Conservation (phyloP, 345 rosid species). For the Combretum micranthum region DNA sequence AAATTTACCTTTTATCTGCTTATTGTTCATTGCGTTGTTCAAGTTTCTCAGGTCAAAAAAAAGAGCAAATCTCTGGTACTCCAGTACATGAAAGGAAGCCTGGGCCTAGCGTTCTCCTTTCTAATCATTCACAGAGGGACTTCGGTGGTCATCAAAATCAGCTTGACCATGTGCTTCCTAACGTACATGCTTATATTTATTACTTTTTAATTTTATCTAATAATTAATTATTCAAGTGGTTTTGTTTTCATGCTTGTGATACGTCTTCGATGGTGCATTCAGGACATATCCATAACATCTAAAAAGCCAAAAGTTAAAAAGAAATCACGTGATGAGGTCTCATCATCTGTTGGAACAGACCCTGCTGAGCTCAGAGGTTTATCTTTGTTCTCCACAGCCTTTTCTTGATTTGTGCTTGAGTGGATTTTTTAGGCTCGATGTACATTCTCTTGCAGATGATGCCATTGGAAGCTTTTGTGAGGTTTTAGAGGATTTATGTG, state of each 20-base stretch:
- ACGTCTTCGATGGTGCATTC: conserved; percentile 20
- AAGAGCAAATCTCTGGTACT: conserved; percentile 39
- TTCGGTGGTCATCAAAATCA: conserved; percentile 29
- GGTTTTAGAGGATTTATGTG: conserved; percentile 71
- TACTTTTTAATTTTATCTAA: too few species aligned
- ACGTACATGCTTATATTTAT: conserved; percentile 31
- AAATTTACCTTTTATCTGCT: conserved; percentile 25
- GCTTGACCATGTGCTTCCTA: conserved; percentile 22
- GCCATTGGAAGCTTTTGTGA: conserved; percentile 56
- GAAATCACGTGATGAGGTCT: conserved; percentile 38
- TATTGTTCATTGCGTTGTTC: conserved; percentile 54
- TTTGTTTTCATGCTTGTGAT: conserved; percentile 1
- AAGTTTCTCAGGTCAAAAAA: conserved; percentile 66
- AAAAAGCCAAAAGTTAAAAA: conserved; percentile 70
- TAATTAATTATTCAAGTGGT: too few species aligned
- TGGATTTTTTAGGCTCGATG: too few species aligned
- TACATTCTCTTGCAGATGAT: conserved; percentile 43
- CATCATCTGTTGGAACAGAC: conserved; percentile 39
- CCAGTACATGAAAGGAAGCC: conserved; percentile 41
- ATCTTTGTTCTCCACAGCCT: conserved; percentile 12
- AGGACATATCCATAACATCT: conserved; percentile 56
- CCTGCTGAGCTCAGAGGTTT: conserved; percentile 71
- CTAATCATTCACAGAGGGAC: conserved; percentile 35
- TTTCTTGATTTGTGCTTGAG: not conserved
- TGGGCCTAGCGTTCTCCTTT: conserved; percentile 34